Percentiles rank a stretch among this genome's conserved stretches.
These are phyloP conservation scores for Ceratocystis cacaofunesta DNA, from an alignment of 2,329 filamentous ascomycete genomes.

Conservation along the genomic window DNA sequence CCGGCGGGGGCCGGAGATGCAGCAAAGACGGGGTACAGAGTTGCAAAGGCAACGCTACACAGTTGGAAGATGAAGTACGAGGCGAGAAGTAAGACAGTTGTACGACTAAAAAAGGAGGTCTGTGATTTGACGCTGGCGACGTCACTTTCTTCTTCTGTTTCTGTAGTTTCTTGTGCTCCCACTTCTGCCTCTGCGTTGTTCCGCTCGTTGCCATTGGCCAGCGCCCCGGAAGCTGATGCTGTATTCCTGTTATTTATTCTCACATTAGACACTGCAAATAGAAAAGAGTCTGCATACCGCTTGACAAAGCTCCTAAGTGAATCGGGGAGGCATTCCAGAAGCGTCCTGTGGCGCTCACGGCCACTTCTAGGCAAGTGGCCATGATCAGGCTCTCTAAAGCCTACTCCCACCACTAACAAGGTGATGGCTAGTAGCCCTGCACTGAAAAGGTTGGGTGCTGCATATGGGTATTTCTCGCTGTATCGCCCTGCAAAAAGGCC, in stretches of 20 bases:
- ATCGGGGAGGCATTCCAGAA: conserved; percentile 3
- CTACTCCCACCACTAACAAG: conserved; percentile 58
- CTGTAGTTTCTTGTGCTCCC: no score
- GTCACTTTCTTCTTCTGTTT: background rate
- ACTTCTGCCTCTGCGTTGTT: background rate
- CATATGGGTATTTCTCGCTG: conserved; percentile 57
- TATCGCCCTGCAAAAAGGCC: conserved; percentile 60
- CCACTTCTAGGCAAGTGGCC: background rate
- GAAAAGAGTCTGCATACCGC: background rate
- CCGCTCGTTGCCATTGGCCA: background rate
- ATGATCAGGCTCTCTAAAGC: conserved; percentile 61
- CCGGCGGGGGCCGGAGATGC: conserved; percentile 62
- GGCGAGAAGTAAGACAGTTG: conserved; percentile 64
- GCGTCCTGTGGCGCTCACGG: background rate
- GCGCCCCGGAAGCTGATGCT: background rate
- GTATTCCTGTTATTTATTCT: background rate
- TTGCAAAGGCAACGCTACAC: conserved; percentile 89
- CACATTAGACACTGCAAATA: background rate
- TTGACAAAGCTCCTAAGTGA: background rate
- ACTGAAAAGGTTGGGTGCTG: conserved; percentile 68
- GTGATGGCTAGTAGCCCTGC: conserved; percentile 58
- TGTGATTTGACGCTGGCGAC: background rate
- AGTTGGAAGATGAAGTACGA: conserved; percentile 92
- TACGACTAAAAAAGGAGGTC: conserved; percentile 49
- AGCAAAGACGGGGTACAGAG: conserved; percentile 84